phyloP scores from a whole-genome alignment of 169 alveolate species.

The Babesia gibsoni region DNA sequence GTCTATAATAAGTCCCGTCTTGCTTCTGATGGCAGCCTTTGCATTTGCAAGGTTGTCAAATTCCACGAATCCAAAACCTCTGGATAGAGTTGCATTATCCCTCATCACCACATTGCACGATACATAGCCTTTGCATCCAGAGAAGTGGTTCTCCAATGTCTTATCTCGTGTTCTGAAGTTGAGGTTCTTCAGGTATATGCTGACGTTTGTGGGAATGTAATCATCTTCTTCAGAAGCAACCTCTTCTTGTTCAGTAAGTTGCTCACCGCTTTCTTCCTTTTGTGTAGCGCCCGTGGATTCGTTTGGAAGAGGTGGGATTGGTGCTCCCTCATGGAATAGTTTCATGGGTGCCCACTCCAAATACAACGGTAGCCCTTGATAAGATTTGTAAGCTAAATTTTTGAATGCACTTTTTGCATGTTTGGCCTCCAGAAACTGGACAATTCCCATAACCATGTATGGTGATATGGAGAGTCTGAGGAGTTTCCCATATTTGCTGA shows the following conservation, averaged over 20 bases:
- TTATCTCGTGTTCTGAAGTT: constrained; percentile 84
- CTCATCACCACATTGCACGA: constrained; percentile 69
- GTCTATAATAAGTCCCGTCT: constrained; percentile 64
- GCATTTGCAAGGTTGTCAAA: constrained; percentile 73
- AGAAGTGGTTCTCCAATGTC: constrained; percentile 68
- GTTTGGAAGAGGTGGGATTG: background rate
- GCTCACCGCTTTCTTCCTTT: background rate
- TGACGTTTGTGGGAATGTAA: constrained; percentile 58
- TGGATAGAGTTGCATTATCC: constrained; percentile 67
- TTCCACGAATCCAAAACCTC: constrained; percentile 92
- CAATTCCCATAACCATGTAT: constrained; percentile 85
- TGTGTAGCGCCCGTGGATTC: background rate
- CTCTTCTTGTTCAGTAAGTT: background rate
- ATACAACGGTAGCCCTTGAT: constrained; percentile 83
- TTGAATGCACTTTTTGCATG: constrained; percentile 86
- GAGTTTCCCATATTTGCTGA: constrained; percentile 82
- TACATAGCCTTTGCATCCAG: constrained; percentile 67
- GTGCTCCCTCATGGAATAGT: constrained; percentile 30
- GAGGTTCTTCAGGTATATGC: constrained; percentile 88
- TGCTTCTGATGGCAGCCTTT: constrained; percentile 69
- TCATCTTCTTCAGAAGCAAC: constrained; percentile 50
- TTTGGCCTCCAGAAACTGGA: constrained; percentile 76
- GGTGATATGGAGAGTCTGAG: constrained; percentile 84
- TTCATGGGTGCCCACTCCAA: constrained; percentile 90
- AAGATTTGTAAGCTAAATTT: constrained; percentile 81